Conservation (phyloP, 2,329 filamentous ascomycete species). For the Orbilia oligospora region DNA sequence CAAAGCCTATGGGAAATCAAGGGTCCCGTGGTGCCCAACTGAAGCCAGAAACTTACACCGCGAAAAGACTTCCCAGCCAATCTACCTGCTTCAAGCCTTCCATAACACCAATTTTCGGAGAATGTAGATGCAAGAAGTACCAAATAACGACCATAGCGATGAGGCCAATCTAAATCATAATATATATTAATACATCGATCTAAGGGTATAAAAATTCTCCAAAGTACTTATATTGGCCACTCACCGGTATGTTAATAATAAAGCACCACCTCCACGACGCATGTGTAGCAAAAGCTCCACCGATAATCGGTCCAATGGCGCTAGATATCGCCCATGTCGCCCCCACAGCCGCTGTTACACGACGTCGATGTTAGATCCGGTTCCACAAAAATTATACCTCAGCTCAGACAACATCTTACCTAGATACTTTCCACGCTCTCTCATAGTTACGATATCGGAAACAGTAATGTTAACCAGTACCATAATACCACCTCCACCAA, state of each 20-base stretch:
- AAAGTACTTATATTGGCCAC: slow-evolving; percentile 59
- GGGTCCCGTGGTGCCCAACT: too few species aligned
- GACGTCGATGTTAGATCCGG: slow-evolving; percentile 64
- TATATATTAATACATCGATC: neutral
- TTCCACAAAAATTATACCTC: neutral
- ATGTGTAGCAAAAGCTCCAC: slow-evolving; percentile 76
- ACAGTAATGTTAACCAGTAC: slow-evolving; percentile 75
- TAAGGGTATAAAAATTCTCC: slow-evolving; percentile 54
- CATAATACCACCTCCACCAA: slow-evolving; percentile 73
- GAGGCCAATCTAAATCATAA: slow-evolving; percentile 55
- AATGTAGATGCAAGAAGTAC: slow-evolving; percentile 77
- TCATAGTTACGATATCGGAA: slow-evolving; percentile 68
- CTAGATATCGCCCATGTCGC: slow-evolving; percentile 78
- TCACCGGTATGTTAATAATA: slow-evolving; percentile 75
- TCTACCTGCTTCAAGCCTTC: slow-evolving; percentile 76
- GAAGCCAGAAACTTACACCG: slow-evolving; percentile 54
- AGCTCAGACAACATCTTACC: slow-evolving; percentile 63
- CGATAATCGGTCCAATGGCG: slow-evolving; percentile 76
- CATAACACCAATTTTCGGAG: slow-evolving; percentile 75
- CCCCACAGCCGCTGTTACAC: slow-evolving; percentile 71
- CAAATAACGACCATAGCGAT: slow-evolving; percentile 65
- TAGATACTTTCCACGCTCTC: slow-evolving; percentile 63
- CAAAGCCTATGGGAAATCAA: neutral
- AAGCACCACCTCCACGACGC: slow-evolving; percentile 79
- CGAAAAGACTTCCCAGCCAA: slow-evolving; percentile 68